Base-by-base conservation (phyloP, 345 rosid genomes). In the Draba incana region DNA sequence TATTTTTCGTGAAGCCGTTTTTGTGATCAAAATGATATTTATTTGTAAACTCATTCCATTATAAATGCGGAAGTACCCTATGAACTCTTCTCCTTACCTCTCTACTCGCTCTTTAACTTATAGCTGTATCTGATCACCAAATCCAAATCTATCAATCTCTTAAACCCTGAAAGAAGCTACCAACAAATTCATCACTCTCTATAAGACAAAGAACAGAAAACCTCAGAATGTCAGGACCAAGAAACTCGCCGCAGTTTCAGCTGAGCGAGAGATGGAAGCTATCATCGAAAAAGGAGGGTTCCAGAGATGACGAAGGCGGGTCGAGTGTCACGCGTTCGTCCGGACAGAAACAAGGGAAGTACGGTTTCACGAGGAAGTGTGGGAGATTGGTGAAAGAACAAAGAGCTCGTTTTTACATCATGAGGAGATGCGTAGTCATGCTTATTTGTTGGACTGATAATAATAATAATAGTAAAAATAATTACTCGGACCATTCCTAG, bases 361-460 rank as follows among this genome's bases (percentile, higher is more conserved):
- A 85, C 62, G 77, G 96, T 11, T 93, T 93, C 71, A 69, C 89
- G 0, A 84, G 92, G 60, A 93, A 86, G 74, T 93, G 98, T 50
- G 89, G 96, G 0, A 84, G 86, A 54, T 64, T 90, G 70, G 90
- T 88, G 9, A 86, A 77, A 38, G 92, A 93, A 63, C 97, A 93
- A 54, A 75, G 98, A 72, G 98, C 98, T 42, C 83, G 91, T 25
- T 93, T 90, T 77, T 93, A 93, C 81, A 90, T 93, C 88, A 68
- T 90, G 82, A 58, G 98, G 57, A 87, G 97, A 27, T 93, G 98
- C 45, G 87, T 93, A 24, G 55, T 84, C 37, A 88, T 93, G 96
- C 96, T 93, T 61, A 79, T 93, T 60, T 93, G 98, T 77, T 93
- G 97, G 98, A 84, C 82, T 16, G 97, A 93, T 39, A 83, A 84